Percentiles rank a stretch among this genome's conserved stretches.
These are phyloP conservation scores for Conringia planisiliqua DNA, from an alignment of 345 rosid genomes.

Conservation along the genomic window DNA sequence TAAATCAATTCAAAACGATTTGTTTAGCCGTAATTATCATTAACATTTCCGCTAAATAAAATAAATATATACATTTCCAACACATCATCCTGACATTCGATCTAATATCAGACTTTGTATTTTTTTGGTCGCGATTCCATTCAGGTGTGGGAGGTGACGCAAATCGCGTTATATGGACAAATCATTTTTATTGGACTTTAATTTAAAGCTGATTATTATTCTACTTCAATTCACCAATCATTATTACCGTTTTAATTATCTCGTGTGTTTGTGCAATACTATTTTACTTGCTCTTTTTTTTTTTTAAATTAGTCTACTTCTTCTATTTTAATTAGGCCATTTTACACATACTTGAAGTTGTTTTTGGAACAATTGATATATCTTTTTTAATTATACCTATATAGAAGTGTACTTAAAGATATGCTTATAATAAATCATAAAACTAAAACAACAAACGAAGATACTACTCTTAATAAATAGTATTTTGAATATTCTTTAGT, in stretches of 20 bases:
- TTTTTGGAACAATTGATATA: background rate
- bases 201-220: background rate
- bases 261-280: background rate
- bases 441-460: no score
- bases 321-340: background rate
- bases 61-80: background rate
- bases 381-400: background rate
- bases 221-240: background rate
- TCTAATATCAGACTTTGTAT: background rate
- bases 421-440: no score
- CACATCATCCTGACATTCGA: background rate
- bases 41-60: background rate
- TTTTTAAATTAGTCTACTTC: background rate
- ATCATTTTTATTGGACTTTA: background rate
- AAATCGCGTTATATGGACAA: conserved; percentile 10
- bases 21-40: background rate
- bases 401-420: background rate
- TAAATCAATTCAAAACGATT: conserved; percentile 34
- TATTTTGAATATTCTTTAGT: conserved; percentile 10
- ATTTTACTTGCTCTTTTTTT: no score
- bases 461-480: no score
- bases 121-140: conserved; percentile 8
- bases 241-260: background rate
- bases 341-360: background rate
- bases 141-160: conserved; percentile 4